Evolutionary conservation across 2,329 filamentous ascomycete genomes (phyloP).

Genomic region (Metarhizium anisopliae): DNA sequence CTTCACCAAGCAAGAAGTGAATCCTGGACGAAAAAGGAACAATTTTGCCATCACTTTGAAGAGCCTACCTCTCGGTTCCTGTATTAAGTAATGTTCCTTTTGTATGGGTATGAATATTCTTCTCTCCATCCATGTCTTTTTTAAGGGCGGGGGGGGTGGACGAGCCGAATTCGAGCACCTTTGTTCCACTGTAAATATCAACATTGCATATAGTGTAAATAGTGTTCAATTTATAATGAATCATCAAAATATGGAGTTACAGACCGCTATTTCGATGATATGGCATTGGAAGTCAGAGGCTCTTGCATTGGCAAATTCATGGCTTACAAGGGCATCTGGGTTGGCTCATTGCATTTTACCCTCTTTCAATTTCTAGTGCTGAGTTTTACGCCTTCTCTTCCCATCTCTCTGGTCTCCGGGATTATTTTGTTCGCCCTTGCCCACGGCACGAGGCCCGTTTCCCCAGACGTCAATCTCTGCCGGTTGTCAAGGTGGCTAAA

Average conservation of each 20-base stretch:
- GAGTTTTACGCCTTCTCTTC: not conserved
- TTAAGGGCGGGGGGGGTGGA: not conserved
- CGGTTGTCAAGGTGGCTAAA: conserved; percentile 3
- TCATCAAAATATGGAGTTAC: not conserved
- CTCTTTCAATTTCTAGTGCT: not conserved
- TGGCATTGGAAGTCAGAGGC: not conserved
- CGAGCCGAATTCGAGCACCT: not conserved
- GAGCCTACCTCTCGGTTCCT: not conserved
- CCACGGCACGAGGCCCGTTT: not conserved
- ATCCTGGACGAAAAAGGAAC: conserved; percentile 68
- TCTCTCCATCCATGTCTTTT: not conserved
- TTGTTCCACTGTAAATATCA: not conserved
- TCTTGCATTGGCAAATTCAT: not conserved
- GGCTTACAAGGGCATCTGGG: not conserved
- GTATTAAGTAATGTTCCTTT: conserved; percentile 1
- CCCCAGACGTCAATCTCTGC: not conserved
- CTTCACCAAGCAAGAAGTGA: conserved; percentile 61
- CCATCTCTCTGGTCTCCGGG: not conserved
- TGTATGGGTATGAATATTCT: not conserved
- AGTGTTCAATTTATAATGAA: not conserved
- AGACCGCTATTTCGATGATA: not conserved
- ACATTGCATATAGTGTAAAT: not conserved
- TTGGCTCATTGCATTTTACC: not conserved
- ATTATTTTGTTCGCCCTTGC: not conserved
- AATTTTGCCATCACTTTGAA: conserved; percentile 78